Evolutionary conservation across 768 basidiomycete genomes (phyloP).

Genomic region (Leccinum boreale): DNA sequence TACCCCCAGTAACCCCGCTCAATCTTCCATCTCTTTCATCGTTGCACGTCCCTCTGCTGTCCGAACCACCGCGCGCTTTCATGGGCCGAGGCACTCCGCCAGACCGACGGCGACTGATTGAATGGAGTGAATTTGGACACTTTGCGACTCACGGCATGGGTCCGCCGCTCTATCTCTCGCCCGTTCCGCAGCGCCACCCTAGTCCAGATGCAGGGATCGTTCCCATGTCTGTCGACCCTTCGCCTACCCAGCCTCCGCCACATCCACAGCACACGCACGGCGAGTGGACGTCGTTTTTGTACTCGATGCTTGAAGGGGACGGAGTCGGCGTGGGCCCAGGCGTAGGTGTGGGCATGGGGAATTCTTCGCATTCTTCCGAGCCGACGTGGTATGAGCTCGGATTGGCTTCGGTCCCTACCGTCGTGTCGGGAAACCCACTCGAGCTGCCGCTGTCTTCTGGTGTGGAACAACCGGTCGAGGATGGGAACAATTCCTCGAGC

Average conservation of each 20-base stretch:
- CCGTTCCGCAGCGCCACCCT: constrained; percentile 19
- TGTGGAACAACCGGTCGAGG: constrained; percentile 19
- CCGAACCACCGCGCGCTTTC: constrained; percentile 32
- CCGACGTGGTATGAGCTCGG: constrained; percentile 31
- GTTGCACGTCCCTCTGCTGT: constrained; percentile 30
- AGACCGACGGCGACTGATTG: constrained; percentile 26
- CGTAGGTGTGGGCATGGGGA: constrained; percentile 3
- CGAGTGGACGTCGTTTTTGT: constrained; percentile 33
- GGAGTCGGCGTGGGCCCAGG: constrained; percentile 13
- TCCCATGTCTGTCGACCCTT: constrained; percentile 22
- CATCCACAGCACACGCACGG: constrained; percentile 15
- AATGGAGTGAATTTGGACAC: constrained; percentile 27
- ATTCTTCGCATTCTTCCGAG: constrained; percentile 6
- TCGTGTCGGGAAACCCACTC: constrained; percentile 6
- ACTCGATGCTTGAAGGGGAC: constrained; percentile 34
- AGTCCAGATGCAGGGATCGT: constrained; percentile 15
- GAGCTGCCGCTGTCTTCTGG: constrained; percentile 14
- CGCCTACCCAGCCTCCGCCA: background rate
- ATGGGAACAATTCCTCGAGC: constrained; percentile 25
- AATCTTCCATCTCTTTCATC: constrained; percentile 27
- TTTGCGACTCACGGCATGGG: constrained; percentile 20
- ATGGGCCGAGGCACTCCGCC: constrained; percentile 35
- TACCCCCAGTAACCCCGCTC: constrained; percentile 6
- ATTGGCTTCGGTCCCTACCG: constrained; percentile 14
- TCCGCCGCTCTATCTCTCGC: constrained; percentile 25